A percentile compares a stretch with the other conserved stretches of the same genome.
Conservation (phyloP, 148 eudicot species). For the Rhododendron kiyosumense region DNA sequence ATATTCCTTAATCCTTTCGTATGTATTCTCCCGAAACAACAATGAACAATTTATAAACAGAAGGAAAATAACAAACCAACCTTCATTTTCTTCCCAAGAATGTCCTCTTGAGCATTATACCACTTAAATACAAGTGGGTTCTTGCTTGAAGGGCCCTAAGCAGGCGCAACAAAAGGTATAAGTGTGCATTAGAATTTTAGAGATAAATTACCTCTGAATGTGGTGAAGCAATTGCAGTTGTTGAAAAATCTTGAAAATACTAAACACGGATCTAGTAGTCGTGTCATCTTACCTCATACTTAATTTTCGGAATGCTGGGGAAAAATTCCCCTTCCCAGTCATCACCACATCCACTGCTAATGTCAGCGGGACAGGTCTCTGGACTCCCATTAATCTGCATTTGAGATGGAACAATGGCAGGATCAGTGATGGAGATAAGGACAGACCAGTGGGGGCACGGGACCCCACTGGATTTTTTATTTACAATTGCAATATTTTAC, state of each 20-base stretch:
- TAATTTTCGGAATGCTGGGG: slow-evolving; percentile 81
- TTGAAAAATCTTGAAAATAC: neutral
- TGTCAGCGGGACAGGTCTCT: slow-evolving; percentile 80
- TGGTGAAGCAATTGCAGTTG: neutral
- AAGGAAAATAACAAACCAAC: slow-evolving; percentile 22
- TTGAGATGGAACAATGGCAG: neutral
- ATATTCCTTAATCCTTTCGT: neutral
- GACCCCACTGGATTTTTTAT: no score
- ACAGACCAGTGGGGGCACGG: no score
- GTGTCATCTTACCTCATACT: slow-evolving; percentile 63
- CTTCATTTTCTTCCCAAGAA: slow-evolving; percentile 96
- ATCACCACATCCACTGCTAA: slow-evolving; percentile 51
- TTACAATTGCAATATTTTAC: no score
- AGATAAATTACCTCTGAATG: neutral
- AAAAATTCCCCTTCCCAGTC: slow-evolving; percentile 88
- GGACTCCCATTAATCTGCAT: slow-evolving; percentile 59
- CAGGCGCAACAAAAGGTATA: neutral
- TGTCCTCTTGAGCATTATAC: slow-evolving; percentile 87
- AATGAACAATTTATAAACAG: neutral
- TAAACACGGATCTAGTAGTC: neutral
- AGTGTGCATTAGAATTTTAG: neutral
- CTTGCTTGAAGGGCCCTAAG: slow-evolving; percentile 81
- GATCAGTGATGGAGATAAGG: no score
- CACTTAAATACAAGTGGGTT: slow-evolving; percentile 74
- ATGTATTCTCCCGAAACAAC: neutral